Evolutionary conservation across 768 basidiomycete species (phyloP).

Genomic region (Hygrocybe coccinea): DNA sequence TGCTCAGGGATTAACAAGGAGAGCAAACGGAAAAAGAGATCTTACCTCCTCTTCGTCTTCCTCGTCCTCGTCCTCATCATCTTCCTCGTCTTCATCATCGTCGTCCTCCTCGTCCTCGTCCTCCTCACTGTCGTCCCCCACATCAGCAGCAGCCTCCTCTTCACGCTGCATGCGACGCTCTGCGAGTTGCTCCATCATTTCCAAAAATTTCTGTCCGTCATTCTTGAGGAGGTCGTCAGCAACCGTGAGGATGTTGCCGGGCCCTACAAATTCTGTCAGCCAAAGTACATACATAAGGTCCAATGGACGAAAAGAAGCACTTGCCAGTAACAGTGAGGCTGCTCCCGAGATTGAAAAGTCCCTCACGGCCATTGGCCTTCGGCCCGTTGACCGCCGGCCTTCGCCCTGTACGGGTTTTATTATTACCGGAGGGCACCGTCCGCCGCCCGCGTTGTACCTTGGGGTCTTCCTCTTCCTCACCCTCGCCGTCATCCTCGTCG

Average conservation of each 20-base stretch:
- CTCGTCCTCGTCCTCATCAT: conserved; percentile 57
- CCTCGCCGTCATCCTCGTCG: conserved; percentile 42
- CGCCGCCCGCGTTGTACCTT: conserved; percentile 35
- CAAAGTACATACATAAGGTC: conserved; percentile 7
- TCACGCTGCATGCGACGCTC: conserved; percentile 91
- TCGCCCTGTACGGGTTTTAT: conserved; percentile 13
- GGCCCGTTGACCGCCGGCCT: conserved; percentile 28
- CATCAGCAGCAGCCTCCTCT: conserved; percentile 49
- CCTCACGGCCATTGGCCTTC: conserved; percentile 51
- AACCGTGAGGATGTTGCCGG: conserved; percentile 94
- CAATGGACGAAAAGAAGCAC: conserved; percentile 24
- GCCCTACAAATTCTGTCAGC: conserved; percentile 42
- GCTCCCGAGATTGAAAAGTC: conserved; percentile 74
- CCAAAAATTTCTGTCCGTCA: conserved; percentile 96
- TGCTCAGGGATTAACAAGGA: conserved; percentile 30
- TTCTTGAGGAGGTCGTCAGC: conserved; percentile 98
- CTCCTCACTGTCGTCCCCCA: conserved; percentile 47
- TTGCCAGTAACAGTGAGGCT: conserved; percentile 78
- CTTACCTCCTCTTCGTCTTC: conserved; percentile 53
- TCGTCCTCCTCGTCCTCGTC: conserved; percentile 36
- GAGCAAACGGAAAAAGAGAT: conserved; percentile 20
- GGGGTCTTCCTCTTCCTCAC: conserved; percentile 43
- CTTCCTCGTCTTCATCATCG: conserved; percentile 48
- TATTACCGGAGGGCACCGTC: conserved; percentile 13
- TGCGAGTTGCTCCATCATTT: conserved; percentile 99